Conservation (phyloP, 2,329 filamentous ascomycete genomes). For the Teratosphaeria destructans region DNA sequence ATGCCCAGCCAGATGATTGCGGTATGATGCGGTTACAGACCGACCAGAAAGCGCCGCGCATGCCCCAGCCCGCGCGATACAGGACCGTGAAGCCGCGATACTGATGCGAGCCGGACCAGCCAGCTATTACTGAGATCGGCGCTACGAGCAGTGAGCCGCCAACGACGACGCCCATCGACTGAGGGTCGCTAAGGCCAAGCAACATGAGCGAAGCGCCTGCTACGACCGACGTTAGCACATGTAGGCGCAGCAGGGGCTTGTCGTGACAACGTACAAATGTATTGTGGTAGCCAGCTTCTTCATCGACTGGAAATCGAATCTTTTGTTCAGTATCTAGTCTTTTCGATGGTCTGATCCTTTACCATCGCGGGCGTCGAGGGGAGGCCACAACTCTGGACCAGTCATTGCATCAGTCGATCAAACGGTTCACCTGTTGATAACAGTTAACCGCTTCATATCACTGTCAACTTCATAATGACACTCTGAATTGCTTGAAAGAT, state of each 20-base stretch:
- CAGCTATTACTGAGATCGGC: conserved; percentile 25
- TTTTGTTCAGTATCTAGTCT: not conserved
- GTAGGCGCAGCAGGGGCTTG: not conserved
- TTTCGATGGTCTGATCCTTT: not conserved
- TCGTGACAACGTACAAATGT: not conserved
- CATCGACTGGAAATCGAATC: not conserved
- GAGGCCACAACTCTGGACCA: not conserved
- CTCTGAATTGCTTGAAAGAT: too few relatives aligned
- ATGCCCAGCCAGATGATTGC: conserved; percentile 16
- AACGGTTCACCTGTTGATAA: too few relatives aligned
- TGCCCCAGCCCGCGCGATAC: conserved; percentile 11
- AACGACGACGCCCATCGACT: conserved; percentile 23
- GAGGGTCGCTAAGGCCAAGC: not conserved
- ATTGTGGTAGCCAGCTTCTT: not conserved
- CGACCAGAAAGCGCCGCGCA: conserved; percentile 15
- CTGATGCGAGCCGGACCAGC: conserved; percentile 27
- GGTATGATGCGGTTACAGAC: conserved; percentile 15
- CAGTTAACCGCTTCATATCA: too few relatives aligned
- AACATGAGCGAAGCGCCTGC: not conserved
- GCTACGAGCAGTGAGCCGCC: conserved; percentile 25
- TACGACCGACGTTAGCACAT: not conserved
- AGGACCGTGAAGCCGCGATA: conserved; percentile 28
- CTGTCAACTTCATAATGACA: too few relatives aligned
- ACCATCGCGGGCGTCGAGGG: not conserved
- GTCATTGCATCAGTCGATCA: too few relatives aligned